phyloP scores from a whole-genome alignment of 2,329 filamentous ascomycete genomes.

The Fusarium luffae region DNA sequence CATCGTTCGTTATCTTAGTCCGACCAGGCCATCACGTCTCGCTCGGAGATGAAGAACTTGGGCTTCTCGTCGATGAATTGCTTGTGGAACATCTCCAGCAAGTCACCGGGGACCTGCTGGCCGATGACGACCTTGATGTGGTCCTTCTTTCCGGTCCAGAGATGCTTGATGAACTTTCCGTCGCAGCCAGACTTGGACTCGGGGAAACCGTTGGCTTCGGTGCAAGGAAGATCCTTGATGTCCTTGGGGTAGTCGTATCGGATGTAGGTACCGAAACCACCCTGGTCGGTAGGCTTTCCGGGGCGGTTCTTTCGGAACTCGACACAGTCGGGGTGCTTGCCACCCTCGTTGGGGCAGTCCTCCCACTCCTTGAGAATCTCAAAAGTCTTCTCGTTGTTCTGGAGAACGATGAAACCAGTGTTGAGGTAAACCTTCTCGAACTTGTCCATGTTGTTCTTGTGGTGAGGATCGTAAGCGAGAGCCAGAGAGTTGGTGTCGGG shows the following conservation, averaged over 20 bases:
- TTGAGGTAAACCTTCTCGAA: conserved; percentile 58
- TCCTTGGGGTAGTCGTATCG: conserved; percentile 56
- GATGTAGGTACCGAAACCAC: conserved; percentile 57
- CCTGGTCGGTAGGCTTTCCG: conserved; percentile 56
- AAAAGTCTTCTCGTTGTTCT: conserved; percentile 61
- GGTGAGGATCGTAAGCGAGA: conserved; percentile 54
- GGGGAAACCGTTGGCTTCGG: conserved; percentile 58
- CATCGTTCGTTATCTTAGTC: conserved; percentile 37
- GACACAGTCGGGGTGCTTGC: conserved; percentile 53
- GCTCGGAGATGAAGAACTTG: conserved; percentile 52
- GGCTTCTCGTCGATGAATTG: conserved; percentile 50
- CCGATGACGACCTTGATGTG: conserved; percentile 55
- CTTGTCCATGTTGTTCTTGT: conserved; percentile 54
- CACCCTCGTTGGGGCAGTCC: conserved; percentile 54
- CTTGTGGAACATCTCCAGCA: conserved; percentile 52
- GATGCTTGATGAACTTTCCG: conserved; percentile 56
- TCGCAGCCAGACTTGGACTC: conserved; percentile 53
- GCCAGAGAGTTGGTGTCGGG: conserved; percentile 55
- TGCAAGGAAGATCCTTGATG: conserved; percentile 55
- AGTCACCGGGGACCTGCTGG: conserved; percentile 52
- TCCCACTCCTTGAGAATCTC: conserved; percentile 62
- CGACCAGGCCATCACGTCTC: conserved; percentile 47
- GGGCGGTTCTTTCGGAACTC: conserved; percentile 52
- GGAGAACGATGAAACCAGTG: conserved; percentile 65
- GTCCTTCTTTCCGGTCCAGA: conserved; percentile 56